Conservation (phyloP, 2,329 filamentous ascomycete species). For the Fusarium sp. region DNA sequence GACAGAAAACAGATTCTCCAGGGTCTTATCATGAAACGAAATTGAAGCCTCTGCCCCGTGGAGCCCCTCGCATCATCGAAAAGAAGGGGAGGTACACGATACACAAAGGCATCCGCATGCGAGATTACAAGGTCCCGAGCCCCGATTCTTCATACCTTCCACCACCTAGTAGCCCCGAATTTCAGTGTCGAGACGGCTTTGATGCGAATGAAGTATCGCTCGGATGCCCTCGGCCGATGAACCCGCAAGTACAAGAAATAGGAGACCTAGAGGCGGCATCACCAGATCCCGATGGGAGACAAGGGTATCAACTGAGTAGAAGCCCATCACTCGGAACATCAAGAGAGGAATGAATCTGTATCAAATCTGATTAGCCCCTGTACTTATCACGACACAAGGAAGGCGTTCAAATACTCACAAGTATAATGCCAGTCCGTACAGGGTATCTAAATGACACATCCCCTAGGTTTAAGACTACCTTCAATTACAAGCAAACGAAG, state of each 20-base stretch:
- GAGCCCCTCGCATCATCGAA: conserved; percentile 43
- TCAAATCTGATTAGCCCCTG: neutral
- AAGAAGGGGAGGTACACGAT: conserved; percentile 46
- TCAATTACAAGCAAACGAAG: conserved; percentile 42
- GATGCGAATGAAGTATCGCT: conserved; percentile 36
- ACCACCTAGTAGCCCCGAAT: conserved; percentile 28
- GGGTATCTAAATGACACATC: conserved; percentile 50
- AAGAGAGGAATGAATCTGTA: neutral
- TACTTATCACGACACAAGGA: neutral
- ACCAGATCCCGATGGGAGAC: neutral
- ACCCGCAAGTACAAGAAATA: neutral
- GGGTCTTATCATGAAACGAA: conserved; percentile 9
- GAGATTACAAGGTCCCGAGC: conserved; percentile 43
- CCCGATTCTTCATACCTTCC: neutral
- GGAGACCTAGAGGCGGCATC: neutral
- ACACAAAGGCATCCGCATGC: conserved; percentile 46
- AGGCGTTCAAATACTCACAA: neutral
- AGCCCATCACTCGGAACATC: conserved; percentile 23
- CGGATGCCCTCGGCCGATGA: conserved; percentile 30
- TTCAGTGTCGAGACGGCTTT: conserved; percentile 50
- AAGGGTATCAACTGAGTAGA: neutral
- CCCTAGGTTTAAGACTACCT: conserved; percentile 33
- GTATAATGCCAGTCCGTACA: conserved; percentile 31
- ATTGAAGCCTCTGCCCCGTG: conserved; percentile 41
- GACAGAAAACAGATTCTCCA: neutral